A percentile compares a stretch with the other conserved stretches of the same genome.
Conservation (phyloP, 352 stramenopile species). For the Blastocystis sp. region DNA sequence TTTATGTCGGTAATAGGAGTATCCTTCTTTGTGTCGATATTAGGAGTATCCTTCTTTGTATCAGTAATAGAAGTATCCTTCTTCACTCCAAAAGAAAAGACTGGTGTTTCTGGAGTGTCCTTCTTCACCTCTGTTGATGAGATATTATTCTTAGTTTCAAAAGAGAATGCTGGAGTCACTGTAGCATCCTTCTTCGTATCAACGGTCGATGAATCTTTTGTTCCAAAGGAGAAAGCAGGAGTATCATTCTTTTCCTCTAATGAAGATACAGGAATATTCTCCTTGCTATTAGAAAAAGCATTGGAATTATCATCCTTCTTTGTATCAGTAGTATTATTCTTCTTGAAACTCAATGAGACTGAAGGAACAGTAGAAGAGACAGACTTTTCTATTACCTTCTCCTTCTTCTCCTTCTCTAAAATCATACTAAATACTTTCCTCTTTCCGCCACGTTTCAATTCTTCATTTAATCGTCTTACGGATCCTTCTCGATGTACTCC, state of each 20-base stretch:
- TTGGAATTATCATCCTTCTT: not conserved
- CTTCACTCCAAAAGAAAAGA: not conserved
- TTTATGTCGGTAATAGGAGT: not conserved
- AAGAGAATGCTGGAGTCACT: not conserved
- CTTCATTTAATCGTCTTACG: not conserved
- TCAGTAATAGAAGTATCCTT: not conserved
- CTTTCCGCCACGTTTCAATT: not conserved
- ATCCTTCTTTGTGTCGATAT: not conserved
- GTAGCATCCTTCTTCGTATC: not conserved
- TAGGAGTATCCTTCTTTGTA: too few species aligned
- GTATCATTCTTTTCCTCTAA: not conserved
- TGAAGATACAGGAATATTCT: not conserved
- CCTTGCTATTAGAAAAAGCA: not conserved
- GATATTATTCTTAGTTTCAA: not conserved
- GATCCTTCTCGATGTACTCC: not conserved
- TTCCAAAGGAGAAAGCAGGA: not conserved
- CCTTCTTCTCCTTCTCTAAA: not conserved
- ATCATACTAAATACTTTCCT: not conserved
- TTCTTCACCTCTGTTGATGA: not conserved
- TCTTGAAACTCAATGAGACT: not conserved
- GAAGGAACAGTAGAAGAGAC: not conserved
- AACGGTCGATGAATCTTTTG: not conserved
- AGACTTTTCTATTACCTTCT: not conserved
- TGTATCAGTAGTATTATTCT: not conserved
- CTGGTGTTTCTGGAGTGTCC: not conserved